phyloP scores from a whole-genome alignment of 495 filamentous ascomycete species.

The Beverwykella pulmonaria region DNA sequence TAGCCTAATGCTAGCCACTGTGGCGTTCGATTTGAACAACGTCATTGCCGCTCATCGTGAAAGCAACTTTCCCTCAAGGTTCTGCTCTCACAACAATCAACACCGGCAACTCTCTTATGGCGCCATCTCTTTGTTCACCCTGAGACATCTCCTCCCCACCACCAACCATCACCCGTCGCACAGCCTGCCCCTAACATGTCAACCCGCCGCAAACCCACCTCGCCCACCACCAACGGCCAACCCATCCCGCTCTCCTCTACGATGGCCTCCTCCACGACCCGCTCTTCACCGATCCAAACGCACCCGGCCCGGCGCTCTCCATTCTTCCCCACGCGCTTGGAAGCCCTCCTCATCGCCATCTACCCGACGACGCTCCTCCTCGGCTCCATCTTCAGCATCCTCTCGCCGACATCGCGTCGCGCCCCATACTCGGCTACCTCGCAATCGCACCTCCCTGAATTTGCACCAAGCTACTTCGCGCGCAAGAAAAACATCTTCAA shows the following conservation, averaged over 20 bases:
- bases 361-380: conserved; percentile 78
- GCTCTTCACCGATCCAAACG: not conserved
- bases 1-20: conserved; percentile 1
- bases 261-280: conserved; percentile 21
- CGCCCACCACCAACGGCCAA: conserved; percentile 13
- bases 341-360: conserved; percentile 61
- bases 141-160: not conserved
- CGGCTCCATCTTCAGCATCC: conserved; percentile 75
- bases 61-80: not conserved
- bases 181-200: conserved; percentile 25
- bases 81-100: not conserved
- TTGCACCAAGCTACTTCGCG: conserved; percentile 85
- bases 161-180: not conserved
- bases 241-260: conserved; percentile 30
- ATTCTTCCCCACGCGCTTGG: conserved; percentile 63
- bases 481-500: conserved; percentile 91
- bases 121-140: not conserved
- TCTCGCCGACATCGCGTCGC: conserved; percentile 69
- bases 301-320: conserved; percentile 44
- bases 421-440: conserved; percentile 58
- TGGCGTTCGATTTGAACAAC: conserved; percentile 2
- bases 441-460: conserved; percentile 60
- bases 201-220: conserved; percentile 24
- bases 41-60: not conserved
- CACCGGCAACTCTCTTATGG: not conserved